Evolutionary conservation across 1,139 yeast species (phyloP).

Genomic region (Suhomyces maxii): DNA sequence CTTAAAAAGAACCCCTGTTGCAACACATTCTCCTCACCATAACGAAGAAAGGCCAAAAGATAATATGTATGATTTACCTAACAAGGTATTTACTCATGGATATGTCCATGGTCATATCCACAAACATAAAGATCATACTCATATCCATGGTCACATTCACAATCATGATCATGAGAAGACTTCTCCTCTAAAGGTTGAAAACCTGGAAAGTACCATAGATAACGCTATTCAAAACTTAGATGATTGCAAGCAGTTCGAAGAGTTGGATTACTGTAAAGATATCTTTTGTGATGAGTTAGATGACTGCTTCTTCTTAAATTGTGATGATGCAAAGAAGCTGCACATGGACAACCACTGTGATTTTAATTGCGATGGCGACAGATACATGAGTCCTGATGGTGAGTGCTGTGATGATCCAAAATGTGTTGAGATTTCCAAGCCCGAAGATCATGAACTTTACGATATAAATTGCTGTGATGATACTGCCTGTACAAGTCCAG

Average conservation of each 20-base stretch:
- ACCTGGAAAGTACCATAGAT: neutral
- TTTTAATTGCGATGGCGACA: constrained; percentile 1
- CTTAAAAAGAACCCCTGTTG: neutral
- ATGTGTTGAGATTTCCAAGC: constrained; percentile 14
- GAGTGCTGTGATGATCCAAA: constrained; percentile 21
- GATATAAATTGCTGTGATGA: constrained; percentile 7
- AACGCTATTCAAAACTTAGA: constrained; percentile 8
- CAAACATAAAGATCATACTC: constrained; percentile 61
- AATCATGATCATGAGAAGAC: constrained; percentile 45
- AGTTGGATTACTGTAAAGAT: constrained; percentile 37
- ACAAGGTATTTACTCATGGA: constrained; percentile 41
- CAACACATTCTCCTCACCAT: neutral
- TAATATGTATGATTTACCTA: neutral
- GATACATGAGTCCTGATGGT: constrained; percentile 1
- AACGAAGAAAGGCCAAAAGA: neutral
- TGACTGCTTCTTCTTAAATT: constrained; percentile 43
- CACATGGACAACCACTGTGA: constrained; percentile 1
- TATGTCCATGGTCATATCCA: constrained; percentile 71
- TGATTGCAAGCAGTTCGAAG: constrained; percentile 33
- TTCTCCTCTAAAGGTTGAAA: constrained; percentile 21
- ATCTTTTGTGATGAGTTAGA: constrained; percentile 47
- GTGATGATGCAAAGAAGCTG: constrained; percentile 25
- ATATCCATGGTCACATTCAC: constrained; percentile 70
- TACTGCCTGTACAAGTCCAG: constrained; percentile 1
- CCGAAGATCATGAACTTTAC: constrained; percentile 6